Base-by-base conservation (phyloP, 2,329 filamentous ascomycete species). In the Penicillium vulpinum region DNA sequence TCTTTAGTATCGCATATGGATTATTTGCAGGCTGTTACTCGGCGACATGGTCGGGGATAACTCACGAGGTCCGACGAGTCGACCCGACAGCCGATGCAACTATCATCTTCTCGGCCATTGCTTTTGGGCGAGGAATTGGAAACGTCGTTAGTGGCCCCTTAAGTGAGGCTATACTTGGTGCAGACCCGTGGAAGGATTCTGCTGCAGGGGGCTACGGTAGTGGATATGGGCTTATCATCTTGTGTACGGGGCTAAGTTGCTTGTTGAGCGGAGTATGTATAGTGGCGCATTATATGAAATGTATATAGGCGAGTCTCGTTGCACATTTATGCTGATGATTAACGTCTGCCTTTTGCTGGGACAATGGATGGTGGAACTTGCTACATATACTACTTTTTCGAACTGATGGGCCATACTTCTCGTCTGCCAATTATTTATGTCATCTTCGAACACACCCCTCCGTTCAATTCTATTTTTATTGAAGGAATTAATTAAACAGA, bases 131-230 rank as follows among this genome's bases (percentile, higher is more conserved):
- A 43, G 82, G 81, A 0, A 73, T 83, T 21, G 81, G 81, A 4
- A 80, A 78, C 64, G 69, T 84, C 10, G 74, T 78, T 10, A 78
- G 75, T 57, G 82, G 82, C 3, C 81, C 82, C 0, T 65, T 84
- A 40, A 82, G 80, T 46, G 80, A 82, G 63, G 71, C 72, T 26
- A 67, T 73, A 44, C 18, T 71, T 1, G 48, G 56, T 16, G 61
- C 52, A 15, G 63, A 60, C 35, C 28, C 39, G 7, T 64, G 63
- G 61, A 40, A 60, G 24, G 61, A 45, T 5, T 45, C 56, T 24
- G 63, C 60, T 2, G 46, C 36, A 1, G 64, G 56, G 16, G 66
- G 60, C 3, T 72, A 72, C 58, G 70, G 69, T 4, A 69, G 62
- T 52, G 61, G 58, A 18, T 72, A 64, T 55, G 68, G 70, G 3